phyloP scores from a whole-genome alignment of 495 filamentous ascomycete genomes.

The Tuber brumale region DNA sequence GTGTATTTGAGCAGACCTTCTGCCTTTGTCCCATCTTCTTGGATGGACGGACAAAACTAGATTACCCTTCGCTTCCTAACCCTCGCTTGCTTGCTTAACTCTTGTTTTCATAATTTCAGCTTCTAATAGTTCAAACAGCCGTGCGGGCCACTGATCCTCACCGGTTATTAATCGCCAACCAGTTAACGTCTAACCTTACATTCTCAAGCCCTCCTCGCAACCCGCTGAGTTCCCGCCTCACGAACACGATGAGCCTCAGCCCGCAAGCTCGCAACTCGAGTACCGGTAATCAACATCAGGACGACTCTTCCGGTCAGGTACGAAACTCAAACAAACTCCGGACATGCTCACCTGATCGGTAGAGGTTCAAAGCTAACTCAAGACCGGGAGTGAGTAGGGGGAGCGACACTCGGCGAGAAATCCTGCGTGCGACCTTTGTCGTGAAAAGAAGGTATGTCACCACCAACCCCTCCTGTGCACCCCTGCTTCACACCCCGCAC shows the following conservation, averaged over 20 bases:
- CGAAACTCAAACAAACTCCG: not conserved
- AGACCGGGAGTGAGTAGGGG: constrained; percentile 11
- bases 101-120: not conserved
- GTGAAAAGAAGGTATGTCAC: constrained; percentile 37
- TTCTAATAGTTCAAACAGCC: not conserved
- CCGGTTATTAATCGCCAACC: not conserved
- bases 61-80: not conserved
- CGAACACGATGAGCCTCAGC: not conserved
- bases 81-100: not conserved
- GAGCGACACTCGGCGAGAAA: constrained; percentile 33
- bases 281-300: not conserved
- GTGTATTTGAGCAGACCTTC: not conserved
- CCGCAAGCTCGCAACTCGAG: not conserved
- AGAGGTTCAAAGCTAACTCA: not conserved
- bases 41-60: not conserved
- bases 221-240: not conserved
- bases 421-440: constrained; percentile 40
- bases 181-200: not conserved
- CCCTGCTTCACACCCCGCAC: not conserved
- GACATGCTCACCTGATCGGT: not conserved
- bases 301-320: constrained; percentile 1
- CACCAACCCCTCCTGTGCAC: not conserved
- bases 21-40: not conserved
- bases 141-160: not conserved
- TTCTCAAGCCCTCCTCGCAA: not conserved